These are phyloP conservation scores for Penicillium waksmanii DNA, from an alignment of 495 filamentous ascomycete species.

Conservation along the genomic window DNA sequence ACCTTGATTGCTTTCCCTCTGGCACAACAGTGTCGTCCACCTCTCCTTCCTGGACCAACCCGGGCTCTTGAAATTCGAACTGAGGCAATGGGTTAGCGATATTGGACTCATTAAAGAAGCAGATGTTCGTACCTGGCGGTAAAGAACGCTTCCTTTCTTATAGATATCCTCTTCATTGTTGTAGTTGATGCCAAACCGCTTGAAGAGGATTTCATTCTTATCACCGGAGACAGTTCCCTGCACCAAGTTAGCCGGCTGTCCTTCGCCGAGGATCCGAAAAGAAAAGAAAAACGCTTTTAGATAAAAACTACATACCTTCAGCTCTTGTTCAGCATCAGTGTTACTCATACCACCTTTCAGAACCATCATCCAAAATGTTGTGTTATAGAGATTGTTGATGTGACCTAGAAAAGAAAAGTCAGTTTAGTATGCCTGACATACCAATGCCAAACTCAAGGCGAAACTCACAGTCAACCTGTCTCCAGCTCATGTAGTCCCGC, in stretches of 20 bases:
- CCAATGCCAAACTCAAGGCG: neutral
- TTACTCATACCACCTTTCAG: constrained; percentile 72
- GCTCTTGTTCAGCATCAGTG: constrained; percentile 75
- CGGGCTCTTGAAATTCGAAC: constrained; percentile 48
- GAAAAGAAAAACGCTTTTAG: no score
- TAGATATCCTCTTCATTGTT: constrained; percentile 93
- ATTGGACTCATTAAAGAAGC: neutral
- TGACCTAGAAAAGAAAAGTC: constrained; percentile 60
- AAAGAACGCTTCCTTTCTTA: constrained; percentile 90
- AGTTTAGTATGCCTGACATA: neutral
- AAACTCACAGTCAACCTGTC: constrained; percentile 88
- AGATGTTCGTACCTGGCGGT: constrained; percentile 67
- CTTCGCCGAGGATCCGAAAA: neutral
- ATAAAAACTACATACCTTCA: constrained; percentile 56
- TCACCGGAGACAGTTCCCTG: constrained; percentile 81
- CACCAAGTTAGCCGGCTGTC: constrained; percentile 10
- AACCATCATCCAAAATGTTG: constrained; percentile 91
- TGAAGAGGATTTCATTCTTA: constrained; percentile 96
- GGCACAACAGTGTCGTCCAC: constrained; percentile 9
- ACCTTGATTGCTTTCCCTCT: constrained; percentile 61
- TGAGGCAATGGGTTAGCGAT: constrained; percentile 24
- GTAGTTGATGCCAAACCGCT: constrained; percentile 89
- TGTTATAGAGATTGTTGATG: constrained; percentile 98
- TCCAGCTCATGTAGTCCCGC: constrained; percentile 94
- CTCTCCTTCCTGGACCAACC: constrained; percentile 18